phyloP scores from a whole-genome alignment of 257 asterid species.

The Solanum clarkiae region DNA sequence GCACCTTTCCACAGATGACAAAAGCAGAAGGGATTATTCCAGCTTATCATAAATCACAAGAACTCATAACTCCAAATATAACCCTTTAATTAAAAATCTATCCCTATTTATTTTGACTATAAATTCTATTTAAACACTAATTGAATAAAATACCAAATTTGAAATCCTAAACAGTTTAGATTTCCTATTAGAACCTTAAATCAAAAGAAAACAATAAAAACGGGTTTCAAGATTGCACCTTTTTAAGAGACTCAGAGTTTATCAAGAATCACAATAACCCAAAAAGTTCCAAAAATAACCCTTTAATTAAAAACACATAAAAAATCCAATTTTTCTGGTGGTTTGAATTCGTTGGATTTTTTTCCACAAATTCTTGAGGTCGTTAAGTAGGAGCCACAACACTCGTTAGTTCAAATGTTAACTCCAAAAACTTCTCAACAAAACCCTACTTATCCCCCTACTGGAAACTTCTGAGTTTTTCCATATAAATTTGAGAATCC shows the following conservation, averaged over 20 bases:
- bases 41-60: too few species aligned
- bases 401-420: constrained; percentile 11
- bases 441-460: constrained; percentile 1
- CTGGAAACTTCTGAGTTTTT: neutral
- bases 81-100: too few species aligned
- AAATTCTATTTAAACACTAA: too few species aligned
- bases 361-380: neutral
- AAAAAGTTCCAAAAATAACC: neutral
- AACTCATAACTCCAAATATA: too few species aligned
- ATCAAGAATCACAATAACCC: neutral
- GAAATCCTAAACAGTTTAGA: too few species aligned
- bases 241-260: neutral
- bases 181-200: too few species aligned
- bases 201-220: neutral
- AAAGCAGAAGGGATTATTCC: too few species aligned
- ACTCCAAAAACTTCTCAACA: constrained; percentile 16
- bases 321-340: neutral
- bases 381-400: neutral
- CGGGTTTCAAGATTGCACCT: neutral
- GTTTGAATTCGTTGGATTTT: neutral
- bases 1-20: neutral
- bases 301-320: neutral
- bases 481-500: neutral
- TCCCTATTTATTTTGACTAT: too few species aligned
- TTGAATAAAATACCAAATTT: too few species aligned